Conservation (phyloP, 768 basidiomycete genomes). For the Sporobolomyces pararoseus region DNA sequence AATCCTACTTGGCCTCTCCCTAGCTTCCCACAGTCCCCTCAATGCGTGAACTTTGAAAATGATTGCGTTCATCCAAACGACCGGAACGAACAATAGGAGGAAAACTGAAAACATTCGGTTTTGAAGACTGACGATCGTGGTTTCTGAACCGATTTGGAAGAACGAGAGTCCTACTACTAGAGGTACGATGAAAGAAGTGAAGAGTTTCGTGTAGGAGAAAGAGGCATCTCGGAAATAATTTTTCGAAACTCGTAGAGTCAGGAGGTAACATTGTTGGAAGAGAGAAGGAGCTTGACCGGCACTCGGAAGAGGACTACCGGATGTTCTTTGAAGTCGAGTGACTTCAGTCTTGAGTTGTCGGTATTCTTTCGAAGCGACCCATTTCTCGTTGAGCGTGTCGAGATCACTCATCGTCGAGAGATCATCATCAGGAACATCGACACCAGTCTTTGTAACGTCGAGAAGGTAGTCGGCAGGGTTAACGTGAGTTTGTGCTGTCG, state of each 20-base stretch:
- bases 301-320: neutral
- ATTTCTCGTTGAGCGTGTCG: constrained; percentile 19
- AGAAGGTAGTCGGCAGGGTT: constrained; percentile 42
- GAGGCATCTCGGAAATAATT: constrained; percentile 52
- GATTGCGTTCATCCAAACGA: constrained; percentile 55
- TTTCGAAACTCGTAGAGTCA: constrained; percentile 48
- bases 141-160: constrained; percentile 44
- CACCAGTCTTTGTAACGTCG: constrained; percentile 30
- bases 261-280: constrained; percentile 34
- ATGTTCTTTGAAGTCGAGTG: constrained; percentile 35
- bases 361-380: constrained; percentile 42
- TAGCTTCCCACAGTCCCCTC: constrained; percentile 63
- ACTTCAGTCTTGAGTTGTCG: constrained; percentile 45
- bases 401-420: constrained; percentile 26
- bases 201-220: constrained; percentile 52
- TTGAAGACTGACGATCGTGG: constrained; percentile 17
- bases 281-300: constrained; percentile 41
- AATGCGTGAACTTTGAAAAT: constrained; percentile 61
- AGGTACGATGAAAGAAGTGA: constrained; percentile 43
- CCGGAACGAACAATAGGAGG: constrained; percentile 51
- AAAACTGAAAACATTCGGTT: constrained; percentile 38
- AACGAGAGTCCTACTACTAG: constrained; percentile 45
- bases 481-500: neutral
- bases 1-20: constrained; percentile 63
- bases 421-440: constrained; percentile 35